phyloP scores from a whole-genome alignment of 2,329 filamentous ascomycete species.

The Colletotrichum echinochloae region DNA sequence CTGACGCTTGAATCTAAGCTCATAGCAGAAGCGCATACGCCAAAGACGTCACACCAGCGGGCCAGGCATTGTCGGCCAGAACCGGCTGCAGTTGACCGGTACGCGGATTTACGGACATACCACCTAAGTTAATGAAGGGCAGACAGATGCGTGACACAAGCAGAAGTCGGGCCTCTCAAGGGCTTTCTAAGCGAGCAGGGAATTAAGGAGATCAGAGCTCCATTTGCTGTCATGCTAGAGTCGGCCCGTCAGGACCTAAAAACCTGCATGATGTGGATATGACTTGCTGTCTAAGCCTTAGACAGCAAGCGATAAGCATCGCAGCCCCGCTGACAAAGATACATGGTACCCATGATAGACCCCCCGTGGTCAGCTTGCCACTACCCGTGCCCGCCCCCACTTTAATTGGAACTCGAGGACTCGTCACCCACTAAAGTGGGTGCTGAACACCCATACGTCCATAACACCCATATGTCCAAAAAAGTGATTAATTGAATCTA shows the following conservation, averaged over 20 bases:
- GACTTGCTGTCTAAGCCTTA: no score
- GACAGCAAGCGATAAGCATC: background rate
- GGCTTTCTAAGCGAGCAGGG: background rate
- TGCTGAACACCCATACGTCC: no score
- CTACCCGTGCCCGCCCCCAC: no score
- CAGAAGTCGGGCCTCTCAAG: background rate
- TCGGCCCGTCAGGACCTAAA: background rate
- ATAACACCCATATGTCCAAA: no score
- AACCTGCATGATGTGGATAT: background rate
- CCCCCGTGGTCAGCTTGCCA: no score
- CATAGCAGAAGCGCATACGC: background rate
- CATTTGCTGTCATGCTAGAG: constrained; percentile 7
- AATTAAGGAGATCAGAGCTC: background rate
- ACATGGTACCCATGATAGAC: background rate
- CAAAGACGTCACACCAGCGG: background rate
- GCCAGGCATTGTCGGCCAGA: no score
- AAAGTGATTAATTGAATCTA: no score
- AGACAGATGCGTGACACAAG: background rate
- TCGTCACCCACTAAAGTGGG: no score
- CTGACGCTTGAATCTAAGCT: background rate
- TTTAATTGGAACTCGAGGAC: no score
- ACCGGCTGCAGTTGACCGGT: background rate
- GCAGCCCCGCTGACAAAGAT: background rate
- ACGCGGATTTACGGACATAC: constrained; percentile 15
- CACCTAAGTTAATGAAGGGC: background rate